These are phyloP conservation scores for Spathaspora hagerdaliae DNA, from an alignment of 805 yeast genomes.

Conservation along the genomic window DNA sequence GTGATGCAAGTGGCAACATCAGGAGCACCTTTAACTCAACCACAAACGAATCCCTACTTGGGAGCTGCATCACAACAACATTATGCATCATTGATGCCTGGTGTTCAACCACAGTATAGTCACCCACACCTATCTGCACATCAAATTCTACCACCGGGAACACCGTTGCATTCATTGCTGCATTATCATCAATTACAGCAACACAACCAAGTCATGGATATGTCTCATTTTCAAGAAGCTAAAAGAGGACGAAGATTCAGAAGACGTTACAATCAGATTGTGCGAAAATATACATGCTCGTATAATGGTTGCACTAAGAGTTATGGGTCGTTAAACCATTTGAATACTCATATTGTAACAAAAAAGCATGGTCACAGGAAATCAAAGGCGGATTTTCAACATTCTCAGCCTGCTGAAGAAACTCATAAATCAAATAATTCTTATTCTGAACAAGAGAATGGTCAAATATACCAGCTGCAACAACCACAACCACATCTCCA, in stretches of 20 bases:
- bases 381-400: conserved; percentile 37
- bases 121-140: background rate
- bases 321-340: conserved; percentile 40
- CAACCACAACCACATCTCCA: conserved; percentile 1
- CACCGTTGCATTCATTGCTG: background rate
- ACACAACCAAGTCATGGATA: conserved; percentile 1
- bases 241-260: conserved; percentile 32
- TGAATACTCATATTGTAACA: conserved; percentile 43
- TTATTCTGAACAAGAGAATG: background rate
- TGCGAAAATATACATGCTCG: conserved; percentile 30
- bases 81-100: background rate
- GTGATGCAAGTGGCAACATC: background rate
- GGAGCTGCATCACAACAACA: background rate
- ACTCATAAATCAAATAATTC: background rate
- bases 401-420: background rate
- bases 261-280: conserved; percentile 33
- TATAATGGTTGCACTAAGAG: conserved; percentile 38
- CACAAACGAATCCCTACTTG: background rate
- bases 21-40: background rate
- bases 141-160: background rate
- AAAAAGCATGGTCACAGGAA: conserved; percentile 42
- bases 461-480: conserved; percentile 1
- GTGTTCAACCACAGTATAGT: background rate
- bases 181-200: conserved; percentile 3
- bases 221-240: conserved; percentile 14